A percentile compares a stretch with the other conserved stretches of the same genome.
phyloP scores from a whole-genome alignment of 257 asterid species.

The Datura wrightii region DNA sequence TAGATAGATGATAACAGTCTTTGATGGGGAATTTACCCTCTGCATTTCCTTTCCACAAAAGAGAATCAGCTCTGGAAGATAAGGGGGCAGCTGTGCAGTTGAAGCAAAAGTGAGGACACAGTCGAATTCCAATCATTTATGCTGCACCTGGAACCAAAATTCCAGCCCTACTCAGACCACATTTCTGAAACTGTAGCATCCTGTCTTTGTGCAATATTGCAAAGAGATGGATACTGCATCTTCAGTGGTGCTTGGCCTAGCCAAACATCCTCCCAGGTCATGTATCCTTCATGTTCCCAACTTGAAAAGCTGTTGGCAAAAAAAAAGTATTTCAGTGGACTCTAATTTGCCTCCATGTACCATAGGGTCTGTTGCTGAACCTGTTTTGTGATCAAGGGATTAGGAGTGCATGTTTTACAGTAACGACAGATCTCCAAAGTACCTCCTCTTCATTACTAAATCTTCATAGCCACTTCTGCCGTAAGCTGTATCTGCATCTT shows the following conservation, averaged over 20 bases:
- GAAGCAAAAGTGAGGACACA: not conserved
- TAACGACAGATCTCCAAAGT: not conserved
- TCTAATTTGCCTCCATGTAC: slow-evolving; percentile 7
- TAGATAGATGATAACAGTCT: not conserved
- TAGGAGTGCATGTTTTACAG: slow-evolving; percentile 3
- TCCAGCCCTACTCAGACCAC: not conserved
- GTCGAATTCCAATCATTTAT: not conserved
- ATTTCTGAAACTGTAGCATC: not conserved
- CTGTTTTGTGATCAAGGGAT: slow-evolving; percentile 14
- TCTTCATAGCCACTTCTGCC: not conserved
- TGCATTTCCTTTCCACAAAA: not conserved
- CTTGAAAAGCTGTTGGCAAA: not conserved
- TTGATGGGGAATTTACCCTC: not conserved
- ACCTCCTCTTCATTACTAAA: not conserved
- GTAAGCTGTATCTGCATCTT: slow-evolving; percentile 16
- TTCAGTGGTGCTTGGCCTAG: not conserved
- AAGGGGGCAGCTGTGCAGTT: not conserved
- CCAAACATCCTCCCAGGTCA: slow-evolving; percentile 1
- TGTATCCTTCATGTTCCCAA: not conserved
- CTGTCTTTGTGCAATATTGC: not conserved
- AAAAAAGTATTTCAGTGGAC: not conserved
- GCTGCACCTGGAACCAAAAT: not conserved
- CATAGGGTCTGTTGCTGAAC: not conserved
- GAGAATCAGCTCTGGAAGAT: not conserved
- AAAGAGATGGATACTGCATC: slow-evolving; percentile 1